Evolutionary conservation across 2,329 filamentous ascomycete genomes (phyloP).

Genomic region (Didymella exigua): DNA sequence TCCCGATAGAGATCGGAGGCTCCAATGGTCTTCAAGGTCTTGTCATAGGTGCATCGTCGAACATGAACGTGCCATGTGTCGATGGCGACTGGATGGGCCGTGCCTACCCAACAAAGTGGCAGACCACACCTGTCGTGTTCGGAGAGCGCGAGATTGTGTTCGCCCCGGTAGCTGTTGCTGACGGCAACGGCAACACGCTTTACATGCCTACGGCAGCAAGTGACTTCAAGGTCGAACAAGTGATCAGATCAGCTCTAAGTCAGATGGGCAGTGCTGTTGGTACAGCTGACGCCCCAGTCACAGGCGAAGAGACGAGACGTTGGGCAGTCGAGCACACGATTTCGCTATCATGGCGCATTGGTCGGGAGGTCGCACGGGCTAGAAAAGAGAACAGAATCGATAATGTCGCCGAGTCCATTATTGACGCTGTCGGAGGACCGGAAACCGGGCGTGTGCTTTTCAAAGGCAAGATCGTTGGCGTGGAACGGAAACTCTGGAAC

Average conservation of each 20-base stretch:
- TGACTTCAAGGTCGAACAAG: slow-evolving; percentile 48
- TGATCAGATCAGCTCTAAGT: slow-evolving; percentile 45
- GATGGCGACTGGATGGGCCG: slow-evolving; percentile 58
- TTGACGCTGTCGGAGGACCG: slow-evolving; percentile 50
- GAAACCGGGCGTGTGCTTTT: slow-evolving; percentile 50
- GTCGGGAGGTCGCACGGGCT: slow-evolving; percentile 44
- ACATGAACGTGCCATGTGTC: slow-evolving; percentile 51
- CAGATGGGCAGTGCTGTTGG: slow-evolving; percentile 47
- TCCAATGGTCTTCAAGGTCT: slow-evolving; percentile 52
- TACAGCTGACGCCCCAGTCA: slow-evolving; percentile 47
- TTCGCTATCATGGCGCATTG: slow-evolving; percentile 48
- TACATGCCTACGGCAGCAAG: slow-evolving; percentile 47
- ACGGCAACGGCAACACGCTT: slow-evolving; percentile 51
- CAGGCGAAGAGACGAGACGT: slow-evolving; percentile 44
- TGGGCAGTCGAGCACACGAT: slow-evolving; percentile 50
- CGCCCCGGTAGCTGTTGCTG: slow-evolving; percentile 46
- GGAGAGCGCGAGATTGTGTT: slow-evolving; percentile 49
- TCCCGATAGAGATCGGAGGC: slow-evolving; percentile 55
- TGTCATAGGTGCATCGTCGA: slow-evolving; percentile 45
- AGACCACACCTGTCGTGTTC: slow-evolving; percentile 53
- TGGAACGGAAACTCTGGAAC: slow-evolving; percentile 50
- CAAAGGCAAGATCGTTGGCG: slow-evolving; percentile 54
- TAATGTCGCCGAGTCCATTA: slow-evolving; percentile 47
- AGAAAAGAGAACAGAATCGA: slow-evolving; percentile 46
- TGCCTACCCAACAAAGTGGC: slow-evolving; percentile 55